Evolutionary conservation across 306 rosid genomes (phyloP), one percentile per base, ranked within the genome.

Genomic region (Lagenaria siceraria): DNA sequence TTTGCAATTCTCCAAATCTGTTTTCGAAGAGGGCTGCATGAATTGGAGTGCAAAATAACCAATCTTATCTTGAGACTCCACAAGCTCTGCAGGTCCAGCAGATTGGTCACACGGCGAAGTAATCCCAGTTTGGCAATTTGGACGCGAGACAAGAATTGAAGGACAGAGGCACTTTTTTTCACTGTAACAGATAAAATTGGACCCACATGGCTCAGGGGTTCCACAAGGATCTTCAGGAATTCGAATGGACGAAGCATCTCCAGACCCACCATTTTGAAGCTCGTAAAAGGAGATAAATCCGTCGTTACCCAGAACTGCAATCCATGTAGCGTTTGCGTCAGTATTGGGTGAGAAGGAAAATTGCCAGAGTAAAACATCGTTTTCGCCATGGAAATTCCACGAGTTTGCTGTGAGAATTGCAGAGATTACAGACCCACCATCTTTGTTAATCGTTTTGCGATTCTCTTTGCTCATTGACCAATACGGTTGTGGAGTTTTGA

Each of bases 311-410:
- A 95, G 72, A 81, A 88, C 90, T 5, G 93, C 97, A 81, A 82
- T 36, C 96, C 97, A 95, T 40, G 93, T 89, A 25, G 76, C 82
- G 81, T 90, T 89, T 33, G 60, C 17, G 73, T 76, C 89, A 15
- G 18, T 13, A 71, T 43, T 52, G 55, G 10, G 14, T 4, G 93
- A 78, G 81, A 94, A 78, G 77, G 83, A 82, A 65, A 92, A 87
- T 54, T 88, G 97, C 97, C 92, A 90, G 14, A 88, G 80, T 75
- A 90, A 76, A 8, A 48, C 85, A 17, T 82, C 85, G 49, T 74
- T 78, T 42, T 81, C 64, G 75, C 88, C 97, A 86, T 88, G 93
- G 81, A 95, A 87, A 60, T 83, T 90, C 99, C 99, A 95, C 0
- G 99, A 95, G 63, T 89, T 95, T 27, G 56, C 84, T 55, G 21